Percentiles rank a stretch among this genome's conserved stretches.
These are phyloP conservation scores for Hsuehochloa calcarea DNA, from an alignment of 176 grass and related monocot species.

Conservation along the genomic window DNA sequence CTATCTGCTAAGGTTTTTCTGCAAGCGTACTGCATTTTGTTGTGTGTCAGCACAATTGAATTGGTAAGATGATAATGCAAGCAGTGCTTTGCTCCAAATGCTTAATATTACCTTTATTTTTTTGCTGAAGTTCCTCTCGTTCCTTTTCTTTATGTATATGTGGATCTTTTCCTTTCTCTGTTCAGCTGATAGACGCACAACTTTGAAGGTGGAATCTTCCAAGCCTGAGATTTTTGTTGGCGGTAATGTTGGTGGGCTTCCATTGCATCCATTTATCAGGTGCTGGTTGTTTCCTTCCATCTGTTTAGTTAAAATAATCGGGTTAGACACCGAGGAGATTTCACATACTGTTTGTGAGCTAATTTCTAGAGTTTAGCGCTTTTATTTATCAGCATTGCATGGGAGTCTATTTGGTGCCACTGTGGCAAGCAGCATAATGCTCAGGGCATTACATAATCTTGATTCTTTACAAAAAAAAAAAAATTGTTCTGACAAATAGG, in stretches of 20 bases:
- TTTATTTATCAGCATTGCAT: background rate
- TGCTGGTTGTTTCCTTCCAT: slow-evolving; percentile 55
- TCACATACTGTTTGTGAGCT: background rate
- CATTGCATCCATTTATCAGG: slow-evolving; percentile 48
- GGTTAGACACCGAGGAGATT: slow-evolving; percentile 15
- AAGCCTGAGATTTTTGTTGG: slow-evolving; percentile 48
- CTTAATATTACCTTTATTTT: slow-evolving; percentile 89
- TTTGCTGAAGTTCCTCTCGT: slow-evolving; percentile 92
- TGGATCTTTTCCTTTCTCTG: slow-evolving; percentile 94
- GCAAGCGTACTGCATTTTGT: slow-evolving; percentile 85
- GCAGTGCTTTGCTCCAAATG: slow-evolving; percentile 15
- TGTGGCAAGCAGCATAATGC: slow-evolving; percentile 14
- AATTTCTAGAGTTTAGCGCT: background rate
- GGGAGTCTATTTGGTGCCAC: background rate
- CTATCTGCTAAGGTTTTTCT: slow-evolving; percentile 98
- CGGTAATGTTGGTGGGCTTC: slow-evolving; percentile 36
- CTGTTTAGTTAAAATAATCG: slow-evolving; percentile 34
- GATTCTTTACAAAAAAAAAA: no score
- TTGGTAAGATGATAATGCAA: slow-evolving; percentile 19
- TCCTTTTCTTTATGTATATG: slow-evolving; percentile 92
- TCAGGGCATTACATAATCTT: slow-evolving; percentile 9
- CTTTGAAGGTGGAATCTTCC: slow-evolving; percentile 80
- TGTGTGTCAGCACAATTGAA: slow-evolving; percentile 18
- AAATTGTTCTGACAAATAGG: background rate
- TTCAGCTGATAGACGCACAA: slow-evolving; percentile 69